These are phyloP conservation scores for Fusarium verrucosum DNA, from an alignment of 2,329 filamentous ascomycete species.

Conservation along the genomic window DNA sequence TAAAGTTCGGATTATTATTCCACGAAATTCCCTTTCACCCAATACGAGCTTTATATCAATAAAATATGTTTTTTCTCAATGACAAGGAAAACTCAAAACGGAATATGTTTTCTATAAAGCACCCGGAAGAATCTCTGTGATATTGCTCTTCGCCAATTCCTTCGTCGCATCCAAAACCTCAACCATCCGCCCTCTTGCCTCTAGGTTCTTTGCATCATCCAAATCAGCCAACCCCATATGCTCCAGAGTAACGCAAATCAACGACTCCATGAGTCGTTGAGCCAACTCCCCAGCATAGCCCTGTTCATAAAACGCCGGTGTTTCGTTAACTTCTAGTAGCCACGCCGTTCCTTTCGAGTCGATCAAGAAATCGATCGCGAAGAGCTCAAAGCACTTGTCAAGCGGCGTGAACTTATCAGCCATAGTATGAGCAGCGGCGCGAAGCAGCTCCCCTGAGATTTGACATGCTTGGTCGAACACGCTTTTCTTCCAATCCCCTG, in stretches of 20 bases:
- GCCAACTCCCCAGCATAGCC: slow-evolving; percentile 49
- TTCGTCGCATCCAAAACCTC: slow-evolving; percentile 35
- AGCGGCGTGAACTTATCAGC: slow-evolving; percentile 51
- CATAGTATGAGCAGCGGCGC: slow-evolving; percentile 51
- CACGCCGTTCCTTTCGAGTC: slow-evolving; percentile 47
- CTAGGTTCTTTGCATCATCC: background rate
- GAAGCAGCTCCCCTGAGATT: slow-evolving; percentile 48
- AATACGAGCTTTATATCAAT: too few species aligned
- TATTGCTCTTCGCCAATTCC: slow-evolving; percentile 38
- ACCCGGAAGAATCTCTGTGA: slow-evolving; percentile 35
- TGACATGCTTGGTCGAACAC: slow-evolving; percentile 50
- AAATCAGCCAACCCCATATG: slow-evolving; percentile 43
- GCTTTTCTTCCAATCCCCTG: slow-evolving; percentile 46
- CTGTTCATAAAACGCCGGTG: slow-evolving; percentile 51
- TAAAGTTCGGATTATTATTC: too few species aligned
- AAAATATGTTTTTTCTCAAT: too few species aligned
- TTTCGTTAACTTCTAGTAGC: slow-evolving; percentile 53
- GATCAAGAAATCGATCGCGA: slow-evolving; percentile 50
- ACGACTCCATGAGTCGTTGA: slow-evolving; percentile 49
- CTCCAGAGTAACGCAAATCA: slow-evolving; percentile 48
- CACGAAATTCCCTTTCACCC: too few species aligned
- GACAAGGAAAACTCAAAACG: too few species aligned
- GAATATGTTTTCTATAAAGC: background rate
- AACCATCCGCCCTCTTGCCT: slow-evolving; percentile 17
- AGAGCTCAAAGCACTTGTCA: slow-evolving; percentile 52